phyloP scores from a whole-genome alignment of 2,329 filamentous ascomycete species.

The Zasmidium citrigriseum region DNA sequence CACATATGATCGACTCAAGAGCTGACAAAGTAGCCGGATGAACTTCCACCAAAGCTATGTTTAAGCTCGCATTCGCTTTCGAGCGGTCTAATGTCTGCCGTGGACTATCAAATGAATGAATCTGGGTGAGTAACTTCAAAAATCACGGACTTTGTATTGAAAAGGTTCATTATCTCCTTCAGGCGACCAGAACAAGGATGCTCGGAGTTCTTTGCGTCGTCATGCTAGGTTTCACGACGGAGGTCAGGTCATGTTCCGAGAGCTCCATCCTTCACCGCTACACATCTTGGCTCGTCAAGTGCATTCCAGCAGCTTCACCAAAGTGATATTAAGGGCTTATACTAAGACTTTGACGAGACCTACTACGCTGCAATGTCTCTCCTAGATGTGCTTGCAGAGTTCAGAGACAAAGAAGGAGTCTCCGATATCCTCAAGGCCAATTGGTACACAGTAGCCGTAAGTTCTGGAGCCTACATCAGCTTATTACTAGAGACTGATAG shows the following conservation, averaged over 20 bases:
- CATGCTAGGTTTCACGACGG: neutral
- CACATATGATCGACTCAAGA: too few species aligned
- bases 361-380: neutral
- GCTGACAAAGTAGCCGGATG: neutral
- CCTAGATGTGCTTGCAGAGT: constrained; percentile 3
- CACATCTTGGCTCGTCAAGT: neutral
- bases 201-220: neutral
- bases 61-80: neutral
- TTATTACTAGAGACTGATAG: neutral
- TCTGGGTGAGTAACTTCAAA: too few species aligned
- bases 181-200: too few species aligned
- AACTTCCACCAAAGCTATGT: neutral
- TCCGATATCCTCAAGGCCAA: constrained; percentile 2
- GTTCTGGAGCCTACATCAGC: neutral
- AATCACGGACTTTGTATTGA: too few species aligned
- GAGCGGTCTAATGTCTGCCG: neutral
- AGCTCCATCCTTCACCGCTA: neutral
- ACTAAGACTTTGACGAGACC: neutral
- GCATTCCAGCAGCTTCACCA: too few species aligned
- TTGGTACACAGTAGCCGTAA: constrained; percentile 6
- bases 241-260: neutral
- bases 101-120: too few species aligned
- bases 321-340: neutral
- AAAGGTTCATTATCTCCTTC: too few species aligned
- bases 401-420: neutral